Base-by-base conservation (phyloP, 495 filamentous ascomycete species). In the Daldinia concentrica region DNA sequence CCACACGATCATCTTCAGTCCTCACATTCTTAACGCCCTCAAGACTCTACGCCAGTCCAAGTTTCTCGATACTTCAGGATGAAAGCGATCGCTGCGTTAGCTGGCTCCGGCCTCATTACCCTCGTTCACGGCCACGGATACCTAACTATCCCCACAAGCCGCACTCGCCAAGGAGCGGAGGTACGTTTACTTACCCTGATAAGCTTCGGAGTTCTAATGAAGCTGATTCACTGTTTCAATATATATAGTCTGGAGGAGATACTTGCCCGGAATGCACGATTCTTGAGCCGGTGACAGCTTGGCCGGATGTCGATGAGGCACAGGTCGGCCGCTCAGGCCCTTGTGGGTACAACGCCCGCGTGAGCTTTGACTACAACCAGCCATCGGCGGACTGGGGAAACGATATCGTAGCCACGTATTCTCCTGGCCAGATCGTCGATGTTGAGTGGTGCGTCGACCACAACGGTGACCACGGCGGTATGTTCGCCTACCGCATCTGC, bases 391-490 rank as follows among this genome's bases (percentile, higher is more conserved):
- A 54, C 71, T 88, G 85, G 85, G 86, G 86, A 11, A 79, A 73
- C 17, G 36, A 72, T 0, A 72, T 80, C 0, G 84, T 86, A 0
- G 81, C 76, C 2, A 84, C 79, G 0, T 88, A 86, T 74, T 75
- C 74, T 6, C 76, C 82, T 0, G 83, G 83, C n/a, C 74, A 85
- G 2, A 62, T 77, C 4, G 75, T 87, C 12, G 80, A 85, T 26
- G 85, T 88, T 5, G 72, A 86, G 74, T 88, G 86, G 85, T 88
- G 86, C 62, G 82, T 87, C 26, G 86, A 88, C 68, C 68, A 86
- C 78, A 88, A 87, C 76, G 86, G 86, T 1, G 86, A 88, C 75
- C 86, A 88, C 72, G 85, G 86, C 32, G 86, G 86, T 73, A 87
- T 88, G 85, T 88, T 87, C 75, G 76, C 79, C 51, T 88, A 87